phyloP scores from a whole-genome alignment of 2,329 filamentous ascomycete species.

The Ophiostoma perfectum region DNA sequence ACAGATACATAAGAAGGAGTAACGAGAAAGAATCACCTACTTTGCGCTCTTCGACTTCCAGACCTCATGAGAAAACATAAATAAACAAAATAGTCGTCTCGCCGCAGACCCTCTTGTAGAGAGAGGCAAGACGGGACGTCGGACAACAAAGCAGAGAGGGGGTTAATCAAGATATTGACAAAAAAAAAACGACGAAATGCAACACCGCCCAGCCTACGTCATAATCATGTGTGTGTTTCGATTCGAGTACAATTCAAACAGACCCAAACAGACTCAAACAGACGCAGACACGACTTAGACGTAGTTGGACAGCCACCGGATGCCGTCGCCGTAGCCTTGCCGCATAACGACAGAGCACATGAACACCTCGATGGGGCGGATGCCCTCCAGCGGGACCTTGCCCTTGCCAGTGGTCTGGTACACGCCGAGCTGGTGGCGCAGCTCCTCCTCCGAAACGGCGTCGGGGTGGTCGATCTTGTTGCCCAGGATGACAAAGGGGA shows the following conservation, averaged over 20 bases:
- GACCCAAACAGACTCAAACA: neutral
- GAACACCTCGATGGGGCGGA: constrained; percentile 93
- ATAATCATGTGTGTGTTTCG: neutral
- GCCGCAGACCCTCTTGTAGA: no score
- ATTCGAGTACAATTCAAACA: neutral
- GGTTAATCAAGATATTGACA: no score
- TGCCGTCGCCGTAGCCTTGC: constrained; percentile 88
- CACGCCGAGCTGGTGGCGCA: constrained; percentile 83
- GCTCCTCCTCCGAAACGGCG: constrained; percentile 90
- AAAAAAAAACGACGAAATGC: no score
- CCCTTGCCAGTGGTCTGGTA: constrained; percentile 97
- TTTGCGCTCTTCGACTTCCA: constrained; percentile 5
- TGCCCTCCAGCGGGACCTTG: constrained; percentile 82
- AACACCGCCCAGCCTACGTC: neutral
- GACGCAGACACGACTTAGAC: constrained; percentile 50
- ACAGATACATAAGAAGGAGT: constrained; percentile 9
- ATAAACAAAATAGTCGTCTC: neutral
- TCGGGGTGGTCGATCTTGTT: constrained; percentile 99
- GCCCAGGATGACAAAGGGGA: constrained; percentile 90
- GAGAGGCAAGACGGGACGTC: no score
- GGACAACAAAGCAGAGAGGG: no score
- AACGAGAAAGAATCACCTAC: constrained; percentile 10
- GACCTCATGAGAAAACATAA: neutral
- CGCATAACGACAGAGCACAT: constrained; percentile 99
- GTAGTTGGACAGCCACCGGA: constrained; percentile 89